Base-by-base conservation (phyloP, 208 protist species). In the Leishmania arabica region DNA sequence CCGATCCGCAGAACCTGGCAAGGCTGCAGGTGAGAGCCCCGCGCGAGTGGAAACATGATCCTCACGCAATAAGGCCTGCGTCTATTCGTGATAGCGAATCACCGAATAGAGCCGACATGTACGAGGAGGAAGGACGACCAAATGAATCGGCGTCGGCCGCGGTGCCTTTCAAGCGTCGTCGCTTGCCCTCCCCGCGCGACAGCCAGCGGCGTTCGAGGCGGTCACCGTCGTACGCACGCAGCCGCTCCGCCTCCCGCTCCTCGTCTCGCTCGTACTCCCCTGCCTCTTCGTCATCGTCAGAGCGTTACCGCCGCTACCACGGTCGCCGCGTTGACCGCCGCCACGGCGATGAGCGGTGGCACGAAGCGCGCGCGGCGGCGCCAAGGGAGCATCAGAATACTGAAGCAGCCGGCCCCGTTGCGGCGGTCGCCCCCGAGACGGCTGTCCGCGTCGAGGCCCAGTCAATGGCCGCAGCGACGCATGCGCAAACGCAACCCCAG, bases 11-110 rank as follows among this genome's bases (percentile, higher is more conserved):
- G 47, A 49, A 58, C 13, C 21, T 58, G 37, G 77, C 62, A 6
- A 19, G 19, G 47, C 15, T 82, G 53, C 9, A 79, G 47, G 77
- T 74, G 42, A 27, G 13, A 65, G 82, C 82, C 17, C 82, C 82
- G 78, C 77, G 82, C 62, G 77, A 85, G 47, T 85, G 82, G 82
- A 75, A 82, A 31, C 51, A 4, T 3, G 82, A 85, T 62, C 21
- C 71, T 2, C 82, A 85, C 47, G 71, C 77, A 7, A 76, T 68
- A 34, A 70, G 72, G 21, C 75, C 75, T n/a, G 74, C 80, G n/a
- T 78, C 74, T 54, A 37, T 78, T 34, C 27, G 8, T 15, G 80
- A 66, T 3, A 47, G 31, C 1, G 80, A 79, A 56, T 74, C 65
- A 0, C 49, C 40, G 31, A 47, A 49, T 11, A 58, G 66, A 66